phyloP scores from a whole-genome alignment of 352 stramenopile species.

The Globisporangium cylindrosporum region DNA sequence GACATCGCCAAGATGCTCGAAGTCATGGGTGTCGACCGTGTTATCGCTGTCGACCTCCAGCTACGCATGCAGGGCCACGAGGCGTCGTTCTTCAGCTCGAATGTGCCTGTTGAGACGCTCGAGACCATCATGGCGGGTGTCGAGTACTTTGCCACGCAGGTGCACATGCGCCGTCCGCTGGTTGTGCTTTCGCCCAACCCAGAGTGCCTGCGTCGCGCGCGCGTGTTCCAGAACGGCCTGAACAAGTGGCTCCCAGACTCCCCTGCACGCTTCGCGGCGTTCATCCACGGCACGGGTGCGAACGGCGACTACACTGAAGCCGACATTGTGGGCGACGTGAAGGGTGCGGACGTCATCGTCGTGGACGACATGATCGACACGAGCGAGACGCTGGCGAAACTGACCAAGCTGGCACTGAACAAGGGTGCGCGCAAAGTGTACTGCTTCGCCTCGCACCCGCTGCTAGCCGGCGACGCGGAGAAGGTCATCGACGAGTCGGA shows the following conservation, averaged over 20 bases:
- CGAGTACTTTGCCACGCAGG: slow-evolving; percentile 90
- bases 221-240: slow-evolving; percentile 83
- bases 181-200: slow-evolving; percentile 90
- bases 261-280: slow-evolving; percentile 76
- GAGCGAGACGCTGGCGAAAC: slow-evolving; percentile 73
- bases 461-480: slow-evolving; percentile 87
- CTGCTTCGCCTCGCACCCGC: slow-evolving; percentile 88
- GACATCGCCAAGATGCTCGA: slow-evolving; percentile 93
- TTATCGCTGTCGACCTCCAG: slow-evolving; percentile 93
- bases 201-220: slow-evolving; percentile 77
- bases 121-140: slow-evolving; percentile 89
- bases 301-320: slow-evolving; percentile 58
- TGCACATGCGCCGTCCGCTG: slow-evolving; percentile 70
- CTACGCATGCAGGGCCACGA: slow-evolving; percentile 87
- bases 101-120: slow-evolving; percentile 91
- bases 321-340: slow-evolving; percentile 88
- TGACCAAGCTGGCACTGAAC: slow-evolving; percentile 78
- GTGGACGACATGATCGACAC: slow-evolving; percentile 92
- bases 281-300: slow-evolving; percentile 69
- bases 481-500: slow-evolving; percentile 81
- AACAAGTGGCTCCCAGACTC: slow-evolving; percentile 87
- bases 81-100: slow-evolving; percentile 90
- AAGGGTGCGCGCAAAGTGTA: slow-evolving; percentile 87
- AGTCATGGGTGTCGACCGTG: slow-evolving; percentile 92
- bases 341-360: slow-evolving; percentile 88